phyloP scores from a whole-genome alignment of 371 early-diverging fungal genomes.

The Zychaea mexicana region DNA sequence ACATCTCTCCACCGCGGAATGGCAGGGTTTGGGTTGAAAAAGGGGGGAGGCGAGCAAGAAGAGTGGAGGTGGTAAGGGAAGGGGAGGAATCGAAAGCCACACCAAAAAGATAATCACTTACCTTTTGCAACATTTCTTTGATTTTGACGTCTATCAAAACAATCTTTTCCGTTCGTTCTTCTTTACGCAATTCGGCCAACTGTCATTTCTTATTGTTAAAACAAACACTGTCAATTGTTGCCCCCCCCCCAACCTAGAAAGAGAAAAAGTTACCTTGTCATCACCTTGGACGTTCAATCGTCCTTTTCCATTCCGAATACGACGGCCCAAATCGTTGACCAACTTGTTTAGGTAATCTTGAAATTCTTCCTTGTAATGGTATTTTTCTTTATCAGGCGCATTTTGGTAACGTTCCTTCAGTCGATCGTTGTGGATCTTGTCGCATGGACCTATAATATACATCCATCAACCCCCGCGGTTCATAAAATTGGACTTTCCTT shows the following conservation, averaged over 20 bases:
- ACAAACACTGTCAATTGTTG: not conserved
- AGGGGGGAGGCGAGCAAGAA: too few species aligned
- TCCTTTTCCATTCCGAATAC: constrained; percentile 76
- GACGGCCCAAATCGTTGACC: constrained; percentile 73
- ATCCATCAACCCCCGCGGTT: too few species aligned
- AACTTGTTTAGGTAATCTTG: constrained; percentile 73
- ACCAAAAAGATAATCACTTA: constrained; percentile 15
- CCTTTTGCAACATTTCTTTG: constrained; percentile 69
- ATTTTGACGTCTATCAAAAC: constrained; percentile 86
- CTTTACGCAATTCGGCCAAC: constrained; percentile 70
- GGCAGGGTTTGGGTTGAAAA: too few species aligned
- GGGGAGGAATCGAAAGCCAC: not conserved
- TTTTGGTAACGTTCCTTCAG: constrained; percentile 76
- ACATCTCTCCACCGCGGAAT: too few species aligned
- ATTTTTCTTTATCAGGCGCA: constrained; percentile 62
- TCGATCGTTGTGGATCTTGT: constrained; percentile 81
- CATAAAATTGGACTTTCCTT: too few species aligned
- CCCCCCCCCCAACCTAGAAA: not conserved
- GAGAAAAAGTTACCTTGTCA: constrained; percentile 56
- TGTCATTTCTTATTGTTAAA: constrained; percentile 14
- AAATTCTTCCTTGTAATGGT: constrained; percentile 80
- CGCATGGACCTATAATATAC: constrained; percentile 58
- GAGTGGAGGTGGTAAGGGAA: too few species aligned
- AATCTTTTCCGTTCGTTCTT: constrained; percentile 81
- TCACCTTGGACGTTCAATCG: constrained; percentile 75